These are phyloP conservation scores for Leonotis leonurus DNA, from an alignment of 257 asterid species.

Conservation along the genomic window DNA sequence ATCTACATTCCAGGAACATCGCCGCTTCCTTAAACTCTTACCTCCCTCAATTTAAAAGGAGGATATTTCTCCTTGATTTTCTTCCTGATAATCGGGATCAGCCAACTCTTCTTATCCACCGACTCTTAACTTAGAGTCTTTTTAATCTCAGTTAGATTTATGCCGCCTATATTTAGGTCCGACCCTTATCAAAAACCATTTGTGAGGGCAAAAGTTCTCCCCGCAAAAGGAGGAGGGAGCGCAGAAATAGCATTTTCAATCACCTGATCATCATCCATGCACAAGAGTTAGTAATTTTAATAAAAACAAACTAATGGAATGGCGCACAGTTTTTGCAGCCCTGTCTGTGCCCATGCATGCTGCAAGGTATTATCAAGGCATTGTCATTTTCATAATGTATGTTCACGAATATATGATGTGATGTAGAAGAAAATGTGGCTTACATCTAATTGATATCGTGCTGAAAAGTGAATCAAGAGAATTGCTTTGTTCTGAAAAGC, in stretches of 20 bases:
- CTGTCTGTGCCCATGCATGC: too few relatives aligned
- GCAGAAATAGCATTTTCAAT: conserved; percentile 69
- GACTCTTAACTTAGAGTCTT: too few relatives aligned
- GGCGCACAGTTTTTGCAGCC: too few relatives aligned
- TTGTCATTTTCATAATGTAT: background rate
- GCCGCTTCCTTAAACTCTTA: too few relatives aligned
- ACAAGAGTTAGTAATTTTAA: background rate
- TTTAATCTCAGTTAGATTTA: too few relatives aligned
- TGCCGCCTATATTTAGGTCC: too few relatives aligned
- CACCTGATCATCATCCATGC: conserved; percentile 36
- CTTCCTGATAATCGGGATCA: too few relatives aligned
- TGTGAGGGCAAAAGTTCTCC: conserved; percentile 73
- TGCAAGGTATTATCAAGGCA: background rate
- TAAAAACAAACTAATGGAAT: background rate
- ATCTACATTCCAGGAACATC: too few relatives aligned
- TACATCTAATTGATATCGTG: conserved; percentile 86
- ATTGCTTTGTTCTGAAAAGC: conserved; percentile 82
- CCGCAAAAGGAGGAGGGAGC: conserved; percentile 68
- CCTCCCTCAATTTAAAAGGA: too few relatives aligned
- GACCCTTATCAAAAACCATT: conserved; percentile 70
- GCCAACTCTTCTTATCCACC: too few relatives aligned
- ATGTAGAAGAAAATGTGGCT: conserved; percentile 23
- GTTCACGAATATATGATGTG: background rate
- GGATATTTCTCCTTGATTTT: too few relatives aligned
- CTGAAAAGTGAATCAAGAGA: conserved; percentile 91